Conservation (phyloP, 2,329 filamentous ascomycete genomes). For the Amauroascus verrucosus region DNA sequence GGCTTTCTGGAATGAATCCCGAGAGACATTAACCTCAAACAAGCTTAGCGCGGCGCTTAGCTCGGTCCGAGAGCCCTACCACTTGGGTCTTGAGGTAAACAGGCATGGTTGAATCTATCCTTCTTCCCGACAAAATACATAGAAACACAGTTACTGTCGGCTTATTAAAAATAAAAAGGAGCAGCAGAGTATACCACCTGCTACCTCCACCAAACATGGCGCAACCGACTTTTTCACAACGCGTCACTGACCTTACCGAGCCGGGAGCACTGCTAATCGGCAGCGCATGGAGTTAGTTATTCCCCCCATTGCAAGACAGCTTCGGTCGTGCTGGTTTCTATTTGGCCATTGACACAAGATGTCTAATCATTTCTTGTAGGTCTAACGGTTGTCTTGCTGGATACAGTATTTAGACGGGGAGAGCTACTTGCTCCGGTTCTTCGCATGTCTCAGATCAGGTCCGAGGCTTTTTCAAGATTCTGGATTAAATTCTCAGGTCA, state of each 20-base stretch:
- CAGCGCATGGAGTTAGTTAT: conserved; percentile 14
- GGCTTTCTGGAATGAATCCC: not conserved
- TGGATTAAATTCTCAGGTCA: conserved; percentile 33
- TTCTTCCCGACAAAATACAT: too few relatives aligned
- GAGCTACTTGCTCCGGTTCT: conserved; percentile 29
- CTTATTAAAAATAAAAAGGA: too few relatives aligned
- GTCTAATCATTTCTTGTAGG: conserved; percentile 18
- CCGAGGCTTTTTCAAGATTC: conserved; percentile 34
- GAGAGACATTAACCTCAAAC: not conserved
- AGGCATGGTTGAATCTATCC: too few relatives aligned
- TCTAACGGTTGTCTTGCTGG: conserved; percentile 25
- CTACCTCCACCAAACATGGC: not conserved
- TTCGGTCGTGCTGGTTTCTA: too few relatives aligned
- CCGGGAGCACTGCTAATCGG: conserved; percentile 11
- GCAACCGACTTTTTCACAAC: conserved; percentile 5
- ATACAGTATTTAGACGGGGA: conserved; percentile 27
- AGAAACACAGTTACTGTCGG: too few relatives aligned
- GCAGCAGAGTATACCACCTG: too few relatives aligned
- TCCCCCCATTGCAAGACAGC: not conserved
- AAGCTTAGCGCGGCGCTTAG: not conserved
- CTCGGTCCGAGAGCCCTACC: not conserved
- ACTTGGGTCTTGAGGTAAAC: too few relatives aligned
- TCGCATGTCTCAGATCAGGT: conserved; percentile 25
- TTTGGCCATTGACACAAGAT: too few relatives aligned
- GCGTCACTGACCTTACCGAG: conserved; percentile 11